These are phyloP conservation scores for Colletotrichum sp. DNA, from an alignment of 2,329 filamentous ascomycete species.

Conservation along the genomic window DNA sequence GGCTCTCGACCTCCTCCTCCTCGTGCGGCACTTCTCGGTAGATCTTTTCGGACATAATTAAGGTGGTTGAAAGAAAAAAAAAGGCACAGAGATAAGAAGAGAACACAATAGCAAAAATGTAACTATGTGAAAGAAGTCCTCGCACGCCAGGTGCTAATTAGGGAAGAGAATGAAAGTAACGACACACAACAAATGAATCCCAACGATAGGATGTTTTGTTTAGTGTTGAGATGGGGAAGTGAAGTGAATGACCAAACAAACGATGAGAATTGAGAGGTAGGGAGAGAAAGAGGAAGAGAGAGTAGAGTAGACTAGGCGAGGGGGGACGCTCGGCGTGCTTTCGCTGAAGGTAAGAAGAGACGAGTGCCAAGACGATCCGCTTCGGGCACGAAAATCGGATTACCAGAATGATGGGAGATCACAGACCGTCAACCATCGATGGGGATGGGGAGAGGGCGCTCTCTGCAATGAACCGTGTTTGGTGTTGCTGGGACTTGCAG, in stretches of 20 bases:
- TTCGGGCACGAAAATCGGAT: conserved; percentile 11
- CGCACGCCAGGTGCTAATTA: conserved; percentile 18
- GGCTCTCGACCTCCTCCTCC: conserved; percentile 23
- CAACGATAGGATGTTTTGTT: background rate
- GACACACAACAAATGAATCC: background rate
- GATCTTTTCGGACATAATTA: conserved; percentile 17
- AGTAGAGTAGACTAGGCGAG: background rate
- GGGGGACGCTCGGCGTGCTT: background rate
- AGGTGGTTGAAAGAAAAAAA: background rate
- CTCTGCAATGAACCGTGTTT: background rate
- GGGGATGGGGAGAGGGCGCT: background rate
- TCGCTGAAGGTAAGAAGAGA: conserved; percentile 18
- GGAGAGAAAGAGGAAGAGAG: background rate
- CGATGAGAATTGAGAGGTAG: background rate
- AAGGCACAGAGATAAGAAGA: background rate
- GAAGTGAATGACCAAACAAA: background rate
- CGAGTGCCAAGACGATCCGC: conserved; percentile 17
- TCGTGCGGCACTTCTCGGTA: conserved; percentile 21
- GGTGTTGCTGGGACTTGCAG: background rate
- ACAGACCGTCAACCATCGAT: background rate
- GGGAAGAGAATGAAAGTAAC: background rate
- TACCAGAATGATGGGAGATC: background rate
- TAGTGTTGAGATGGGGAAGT: background rate
- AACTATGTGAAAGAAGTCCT: background rate
- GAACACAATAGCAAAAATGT: background rate